A percentile compares a stretch with the other conserved stretches of the same genome.
These are phyloP conservation scores for Digitaria exilis DNA, from an alignment of 202 grass and related monocot genomes.

Conservation along the genomic window DNA sequence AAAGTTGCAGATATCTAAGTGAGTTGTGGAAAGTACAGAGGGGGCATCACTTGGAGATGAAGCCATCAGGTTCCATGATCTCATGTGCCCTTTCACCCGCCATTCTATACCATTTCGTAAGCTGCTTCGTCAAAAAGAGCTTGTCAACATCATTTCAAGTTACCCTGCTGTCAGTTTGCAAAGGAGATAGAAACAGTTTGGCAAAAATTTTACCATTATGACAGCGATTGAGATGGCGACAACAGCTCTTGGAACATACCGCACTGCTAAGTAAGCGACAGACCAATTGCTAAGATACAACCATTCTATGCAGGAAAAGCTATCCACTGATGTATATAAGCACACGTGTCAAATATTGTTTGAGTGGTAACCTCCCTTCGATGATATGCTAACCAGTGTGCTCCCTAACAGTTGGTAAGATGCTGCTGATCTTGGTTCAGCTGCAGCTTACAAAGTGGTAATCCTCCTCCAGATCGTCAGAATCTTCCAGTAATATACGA, in stretches of 20 bases:
- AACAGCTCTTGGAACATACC: constrained; percentile 24
- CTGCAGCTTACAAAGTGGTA: constrained; percentile 6
- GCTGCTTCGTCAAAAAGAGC: constrained; percentile 8
- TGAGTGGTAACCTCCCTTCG: constrained; percentile 31
- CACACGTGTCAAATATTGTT: neutral
- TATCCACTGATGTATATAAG: constrained; percentile 11
- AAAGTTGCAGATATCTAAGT: constrained; percentile 57
- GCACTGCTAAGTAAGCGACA: constrained; percentile 30
- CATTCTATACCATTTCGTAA: constrained; percentile 25
- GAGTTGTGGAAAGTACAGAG: constrained; percentile 62
- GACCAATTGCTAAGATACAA: constrained; percentile 39
- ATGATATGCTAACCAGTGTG: constrained; percentile 35
- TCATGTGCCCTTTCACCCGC: constrained; percentile 18
- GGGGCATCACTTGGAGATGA: constrained; percentile 77
- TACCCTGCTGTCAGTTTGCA: constrained; percentile 26
- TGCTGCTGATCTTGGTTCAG: constrained; percentile 28
- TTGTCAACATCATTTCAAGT: constrained; percentile 37
- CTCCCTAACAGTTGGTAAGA: constrained; percentile 31
- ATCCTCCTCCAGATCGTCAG: constrained; percentile 26
- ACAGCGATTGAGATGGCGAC: constrained; percentile 30
- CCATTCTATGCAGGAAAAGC: neutral
- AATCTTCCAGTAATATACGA: constrained; percentile 45
- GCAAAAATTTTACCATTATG: constrained; percentile 22
- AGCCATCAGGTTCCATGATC: constrained; percentile 57
- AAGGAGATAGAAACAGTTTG: neutral